Evolutionary conservation across 139 green algal species (phyloP).

Genomic region (Chlamydomonas incerta): DNA sequence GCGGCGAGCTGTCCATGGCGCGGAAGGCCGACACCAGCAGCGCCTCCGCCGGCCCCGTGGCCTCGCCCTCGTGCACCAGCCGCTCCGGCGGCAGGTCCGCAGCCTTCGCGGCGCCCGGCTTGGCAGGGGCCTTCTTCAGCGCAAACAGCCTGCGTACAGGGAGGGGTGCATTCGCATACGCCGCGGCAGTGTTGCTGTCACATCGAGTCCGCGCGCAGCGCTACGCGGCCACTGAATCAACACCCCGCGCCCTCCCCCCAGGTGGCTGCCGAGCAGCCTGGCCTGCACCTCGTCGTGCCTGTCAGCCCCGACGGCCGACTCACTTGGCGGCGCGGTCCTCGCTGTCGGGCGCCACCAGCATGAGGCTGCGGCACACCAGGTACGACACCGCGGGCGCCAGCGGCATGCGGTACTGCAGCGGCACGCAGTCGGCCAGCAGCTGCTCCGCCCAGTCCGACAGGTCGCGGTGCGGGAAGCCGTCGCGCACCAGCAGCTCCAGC

Average conservation of each 20-base stretch:
- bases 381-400: constrained; percentile 29
- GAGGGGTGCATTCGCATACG: not conserved
- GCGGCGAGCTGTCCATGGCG: not conserved
- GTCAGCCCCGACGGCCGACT: too few relatives aligned
- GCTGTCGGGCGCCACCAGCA: not conserved
- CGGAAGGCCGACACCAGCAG: not conserved
- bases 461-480: not conserved
- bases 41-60: not conserved
- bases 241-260: too few relatives aligned
- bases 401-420: not conserved
- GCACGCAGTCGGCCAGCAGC: not conserved
- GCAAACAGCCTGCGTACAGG: not conserved
- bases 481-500: not conserved
- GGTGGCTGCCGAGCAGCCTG: too few relatives aligned
- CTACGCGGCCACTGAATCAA: too few relatives aligned
- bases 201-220: too few relatives aligned
- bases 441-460: not conserved
- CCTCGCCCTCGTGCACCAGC: not conserved
- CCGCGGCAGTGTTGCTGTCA: too few relatives aligned
- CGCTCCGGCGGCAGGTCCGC: not conserved
- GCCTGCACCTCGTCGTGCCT: too few relatives aligned
- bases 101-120: too few relatives aligned
- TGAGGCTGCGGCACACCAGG: not conserved
- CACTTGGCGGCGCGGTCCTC: not conserved
- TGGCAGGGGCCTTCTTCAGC: too few relatives aligned